These are phyloP conservation scores for Trametes cinnabarina DNA, from an alignment of 768 basidiomycete genomes.

Conservation along the genomic window DNA sequence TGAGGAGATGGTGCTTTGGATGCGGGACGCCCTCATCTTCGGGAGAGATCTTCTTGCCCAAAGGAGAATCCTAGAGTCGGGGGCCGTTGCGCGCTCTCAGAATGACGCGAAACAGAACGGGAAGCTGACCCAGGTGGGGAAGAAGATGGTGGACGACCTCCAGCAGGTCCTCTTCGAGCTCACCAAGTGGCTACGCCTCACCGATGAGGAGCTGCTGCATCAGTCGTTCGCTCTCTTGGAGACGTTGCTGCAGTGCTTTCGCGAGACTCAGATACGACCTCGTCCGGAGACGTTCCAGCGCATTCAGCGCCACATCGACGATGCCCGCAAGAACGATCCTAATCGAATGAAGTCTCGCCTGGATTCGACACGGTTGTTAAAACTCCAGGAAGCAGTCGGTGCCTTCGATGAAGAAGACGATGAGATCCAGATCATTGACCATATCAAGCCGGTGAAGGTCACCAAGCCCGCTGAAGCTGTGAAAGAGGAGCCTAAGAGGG, in stretches of 20 bases:
- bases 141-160: conserved; percentile 74
- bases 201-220: conserved; percentile 87
- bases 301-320: conserved; percentile 62
- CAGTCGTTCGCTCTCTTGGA: conserved; percentile 85
- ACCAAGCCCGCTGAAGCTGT: neutral
- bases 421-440: conserved; percentile 54
- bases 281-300: conserved; percentile 56
- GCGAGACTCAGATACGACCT: conserved; percentile 56
- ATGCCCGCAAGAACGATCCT: conserved; percentile 50
- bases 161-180: conserved; percentile 79
- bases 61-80: conserved; percentile 74
- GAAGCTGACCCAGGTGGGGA: conserved; percentile 59
- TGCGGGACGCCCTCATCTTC: conserved; percentile 96
- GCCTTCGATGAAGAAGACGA: conserved; percentile 63
- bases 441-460: conserved; percentile 24
- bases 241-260: conserved; percentile 75
- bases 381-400: conserved; percentile 65
- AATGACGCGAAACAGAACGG: conserved; percentile 25
- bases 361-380: conserved; percentile 56
- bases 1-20: conserved; percentile 91
- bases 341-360: conserved; percentile 50
- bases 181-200: conserved; percentile 85
- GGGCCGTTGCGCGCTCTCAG: conserved; percentile 42
- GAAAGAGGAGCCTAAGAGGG: conserved; percentile 12
- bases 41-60: conserved; percentile 83